Evolutionary conservation across 2,329 filamentous ascomycete species (phyloP).

Genomic region (Ascosphaera acerosa): DNA sequence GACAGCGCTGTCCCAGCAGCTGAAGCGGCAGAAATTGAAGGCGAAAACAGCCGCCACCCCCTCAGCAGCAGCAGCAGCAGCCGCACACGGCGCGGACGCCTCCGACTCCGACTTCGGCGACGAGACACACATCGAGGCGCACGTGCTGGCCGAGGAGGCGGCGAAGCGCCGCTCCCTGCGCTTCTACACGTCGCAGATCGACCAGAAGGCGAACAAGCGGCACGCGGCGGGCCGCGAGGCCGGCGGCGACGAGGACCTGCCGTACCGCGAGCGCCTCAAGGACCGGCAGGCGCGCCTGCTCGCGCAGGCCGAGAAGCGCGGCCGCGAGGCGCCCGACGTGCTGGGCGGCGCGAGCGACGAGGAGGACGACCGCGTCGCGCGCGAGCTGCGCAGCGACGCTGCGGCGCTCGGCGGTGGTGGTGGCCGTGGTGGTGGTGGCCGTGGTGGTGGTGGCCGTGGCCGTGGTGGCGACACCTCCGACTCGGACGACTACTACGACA

Average conservation of each 20-base stretch:
- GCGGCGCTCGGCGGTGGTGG: slow-evolving; percentile 3
- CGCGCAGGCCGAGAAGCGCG: slow-evolving; percentile 65
- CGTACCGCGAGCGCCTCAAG: slow-evolving; percentile 64
- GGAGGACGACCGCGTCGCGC: slow-evolving; percentile 31
- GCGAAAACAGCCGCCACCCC: slow-evolving; percentile 20
- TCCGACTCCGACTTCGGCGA: slow-evolving; percentile 84
- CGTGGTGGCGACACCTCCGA: slow-evolving; percentile 17
- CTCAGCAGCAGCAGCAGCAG: too few species aligned
- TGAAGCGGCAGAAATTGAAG: slow-evolving; percentile 20
- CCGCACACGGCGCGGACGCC: slow-evolving; percentile 13
- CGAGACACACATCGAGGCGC: slow-evolving; percentile 50
- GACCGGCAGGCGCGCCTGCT: slow-evolving; percentile 73
- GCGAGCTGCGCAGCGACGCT: slow-evolving; percentile 19
- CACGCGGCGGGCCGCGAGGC: slow-evolving; percentile 37
- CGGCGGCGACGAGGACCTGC: slow-evolving; percentile 32
- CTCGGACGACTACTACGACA: slow-evolving; percentile 52
- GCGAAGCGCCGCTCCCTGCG: slow-evolving; percentile 74
- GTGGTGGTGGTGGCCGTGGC: too few species aligned
- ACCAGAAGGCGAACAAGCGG: slow-evolving; percentile 74
- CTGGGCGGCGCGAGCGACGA: slow-evolving; percentile 47
- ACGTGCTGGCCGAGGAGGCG: slow-evolving; percentile 65
- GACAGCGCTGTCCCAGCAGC: slow-evolving; percentile 41
- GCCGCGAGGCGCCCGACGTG: slow-evolving; percentile 34
- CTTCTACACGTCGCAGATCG: slow-evolving; percentile 96
- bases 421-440: too few species aligned